These are phyloP conservation scores for Vigna mungo DNA, from an alignment of 306 rosid genomes.

Conservation along the genomic window DNA sequence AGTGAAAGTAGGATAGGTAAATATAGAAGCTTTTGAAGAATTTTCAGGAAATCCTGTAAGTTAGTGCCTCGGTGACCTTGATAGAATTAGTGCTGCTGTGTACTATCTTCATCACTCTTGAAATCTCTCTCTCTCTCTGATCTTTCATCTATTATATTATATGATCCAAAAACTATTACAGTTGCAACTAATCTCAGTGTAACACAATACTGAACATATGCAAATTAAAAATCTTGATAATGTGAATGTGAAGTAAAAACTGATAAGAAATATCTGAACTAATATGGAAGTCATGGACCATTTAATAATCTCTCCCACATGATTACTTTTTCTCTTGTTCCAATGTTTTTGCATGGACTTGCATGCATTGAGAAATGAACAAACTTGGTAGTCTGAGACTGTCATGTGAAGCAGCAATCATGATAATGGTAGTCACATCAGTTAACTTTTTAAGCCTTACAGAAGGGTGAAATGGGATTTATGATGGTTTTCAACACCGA, in stretches of 20 bases:
- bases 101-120: slow-evolving; percentile 23
- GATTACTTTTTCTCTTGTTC: background rate
- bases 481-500: slow-evolving; percentile 15
- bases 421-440: slow-evolving; percentile 46
- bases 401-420: slow-evolving; percentile 30
- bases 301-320: background rate
- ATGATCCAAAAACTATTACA: no score
- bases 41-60: slow-evolving; percentile 56
- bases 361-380: slow-evolving; percentile 44
- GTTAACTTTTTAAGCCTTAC: slow-evolving; percentile 38
- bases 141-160: background rate
- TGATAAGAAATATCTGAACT: no score
- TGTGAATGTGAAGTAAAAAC: background rate
- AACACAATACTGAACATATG: no score
- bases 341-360: slow-evolving; percentile 34
- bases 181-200: no score
- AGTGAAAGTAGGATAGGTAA: slow-evolving; percentile 50
- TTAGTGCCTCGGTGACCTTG: slow-evolving; percentile 35
- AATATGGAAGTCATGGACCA: background rate
- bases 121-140: background rate
- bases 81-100: slow-evolving; percentile 7
- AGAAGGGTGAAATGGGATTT: slow-evolving; percentile 23
- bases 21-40: slow-evolving; percentile 53
- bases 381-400: slow-evolving; percentile 2
- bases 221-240: no score